Conservation (phyloP, 2,329 filamentous ascomycete species). For the Sordariomycetes sp. region DNA sequence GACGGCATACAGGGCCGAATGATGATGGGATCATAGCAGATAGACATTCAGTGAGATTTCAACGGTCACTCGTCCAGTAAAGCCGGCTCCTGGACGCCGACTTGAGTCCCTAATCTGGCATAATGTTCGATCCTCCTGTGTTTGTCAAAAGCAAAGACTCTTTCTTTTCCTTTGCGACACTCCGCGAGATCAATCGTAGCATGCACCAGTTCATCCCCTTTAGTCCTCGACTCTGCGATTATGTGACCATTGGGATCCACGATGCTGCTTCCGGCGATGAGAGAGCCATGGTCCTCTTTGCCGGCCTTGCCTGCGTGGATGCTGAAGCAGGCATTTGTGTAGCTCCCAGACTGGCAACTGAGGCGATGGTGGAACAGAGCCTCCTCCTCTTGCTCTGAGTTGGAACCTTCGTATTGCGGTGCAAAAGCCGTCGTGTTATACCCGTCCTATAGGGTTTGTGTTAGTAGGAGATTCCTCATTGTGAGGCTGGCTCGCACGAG, state of each 20-base stretch:
- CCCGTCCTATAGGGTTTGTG: conserved; percentile 19
- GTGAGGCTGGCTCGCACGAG: background rate
- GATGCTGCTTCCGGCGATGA: conserved; percentile 40
- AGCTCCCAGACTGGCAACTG: conserved; percentile 41
- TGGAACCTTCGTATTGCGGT: conserved; percentile 25
- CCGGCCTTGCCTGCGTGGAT: conserved; percentile 40
- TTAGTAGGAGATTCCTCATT: conserved; percentile 5
- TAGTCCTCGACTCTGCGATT: conserved; percentile 36
- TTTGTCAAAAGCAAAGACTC: conserved; percentile 33
- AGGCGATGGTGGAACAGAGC: conserved; percentile 42
- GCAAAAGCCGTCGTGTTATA: conserved; percentile 42
- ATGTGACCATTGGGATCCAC: conserved; percentile 37
- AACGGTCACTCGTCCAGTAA: too few species aligned
- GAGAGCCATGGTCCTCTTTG: conserved; percentile 28
- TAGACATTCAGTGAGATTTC: too few species aligned
- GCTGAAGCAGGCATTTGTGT: conserved; percentile 42
- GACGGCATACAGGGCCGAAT: too few species aligned
- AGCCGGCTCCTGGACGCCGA: conserved; percentile 18
- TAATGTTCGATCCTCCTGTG: conserved; percentile 34
- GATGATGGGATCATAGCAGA: too few species aligned
- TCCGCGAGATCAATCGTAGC: conserved; percentile 38
- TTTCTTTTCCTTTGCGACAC: conserved; percentile 37
- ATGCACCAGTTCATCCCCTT: conserved; percentile 37
- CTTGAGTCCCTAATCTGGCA: conserved; percentile 25
- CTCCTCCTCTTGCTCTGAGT: conserved; percentile 30